phyloP scores from a whole-genome alignment of 2,329 filamentous ascomycete genomes.

The Pseudogymnoascus verrucosus region DNA sequence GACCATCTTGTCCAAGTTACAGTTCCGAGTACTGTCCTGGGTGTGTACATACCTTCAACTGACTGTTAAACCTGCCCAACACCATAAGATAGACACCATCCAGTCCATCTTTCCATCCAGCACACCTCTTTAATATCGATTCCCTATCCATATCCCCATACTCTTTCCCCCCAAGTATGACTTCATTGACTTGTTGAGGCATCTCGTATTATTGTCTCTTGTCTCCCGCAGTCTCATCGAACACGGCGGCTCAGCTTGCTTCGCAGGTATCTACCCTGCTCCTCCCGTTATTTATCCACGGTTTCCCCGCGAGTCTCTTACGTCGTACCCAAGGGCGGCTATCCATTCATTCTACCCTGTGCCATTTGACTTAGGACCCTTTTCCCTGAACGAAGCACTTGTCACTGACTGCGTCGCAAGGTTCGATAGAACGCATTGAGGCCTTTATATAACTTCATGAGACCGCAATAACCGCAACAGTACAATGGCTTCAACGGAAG shows the following conservation, averaged over 20 bases:
- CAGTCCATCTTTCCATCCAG: not conserved
- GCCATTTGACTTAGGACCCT: not conserved
- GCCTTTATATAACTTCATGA: not conserved
- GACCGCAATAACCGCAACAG: not conserved
- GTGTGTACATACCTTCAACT: not conserved
- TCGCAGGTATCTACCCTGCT: slow-evolving; percentile 1
- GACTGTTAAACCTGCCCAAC: not conserved
- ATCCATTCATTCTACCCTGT: not conserved
- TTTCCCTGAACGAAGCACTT: not conserved
- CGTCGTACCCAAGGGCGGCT: not conserved
- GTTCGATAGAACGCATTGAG: slow-evolving; percentile 6
- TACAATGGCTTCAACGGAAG: slow-evolving; percentile 2
- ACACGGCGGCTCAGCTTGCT: slow-evolving; percentile 2
- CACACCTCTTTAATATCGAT: not conserved
- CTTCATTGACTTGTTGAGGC: slow-evolving; percentile 3
- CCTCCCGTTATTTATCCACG: not conserved
- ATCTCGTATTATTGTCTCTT: not conserved
- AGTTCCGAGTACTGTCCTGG: not conserved
- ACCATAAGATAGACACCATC: not conserved
- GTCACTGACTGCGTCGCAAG: not conserved
- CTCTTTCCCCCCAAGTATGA: not conserved
- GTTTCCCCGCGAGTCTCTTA: not conserved
- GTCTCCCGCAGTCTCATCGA: not conserved
- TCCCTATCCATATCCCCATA: not conserved
- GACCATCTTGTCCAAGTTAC: not conserved